Base-by-base conservation (phyloP, 805 yeast genomes). In the Cyberlindnera bimundalis region DNA sequence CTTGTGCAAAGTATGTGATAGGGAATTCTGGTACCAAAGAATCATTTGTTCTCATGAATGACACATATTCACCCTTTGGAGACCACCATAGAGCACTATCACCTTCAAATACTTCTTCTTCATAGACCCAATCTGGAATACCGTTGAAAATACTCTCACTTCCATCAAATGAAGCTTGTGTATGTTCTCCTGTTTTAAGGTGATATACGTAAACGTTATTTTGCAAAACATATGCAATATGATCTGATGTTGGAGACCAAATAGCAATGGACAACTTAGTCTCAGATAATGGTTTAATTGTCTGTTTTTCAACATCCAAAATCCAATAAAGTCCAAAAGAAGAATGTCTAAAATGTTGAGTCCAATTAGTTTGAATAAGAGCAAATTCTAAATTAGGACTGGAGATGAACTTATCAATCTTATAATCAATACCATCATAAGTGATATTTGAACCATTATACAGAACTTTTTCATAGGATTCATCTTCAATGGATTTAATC, bases 101-200 rank as follows among this genome's bases (percentile, higher is more conserved):
- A 18, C 76, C 73, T 26, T 76, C 78, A 39, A 84, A 72, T 1
- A 88, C 93, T 61, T 88, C 96, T 51, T 88, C 96, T 56, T 89
- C 96, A 52, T 88, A 88, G 7, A 87, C 95, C 96, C 96, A 88
- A 57, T 88, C 96, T 0, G 96, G 95, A 46, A 81, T 81, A 2
- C 96, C 96, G 57, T 89, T 84, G 63, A 88, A 87, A 7, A 86
- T 68, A 47, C 77, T 71, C 2, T 68, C 71, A 25, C 80, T 79
- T 13, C 96, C 96, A 54, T 84, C 93, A 29, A 46, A 45, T 0
- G 96, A 84, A 47, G 78, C 81, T 5, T 53, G 64, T 0, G 65
- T 52, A 1, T 65, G 48, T 15, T 58, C 15, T 26, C 48, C 42
- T 46, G 58, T 31, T 5, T 38, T 33, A 2, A 66, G 43, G 26